Evolutionary conservation across 148 eudicot genomes (phyloP), one percentile per base, ranked within the genome.

Genomic region (Linanthus parryae): DNA sequence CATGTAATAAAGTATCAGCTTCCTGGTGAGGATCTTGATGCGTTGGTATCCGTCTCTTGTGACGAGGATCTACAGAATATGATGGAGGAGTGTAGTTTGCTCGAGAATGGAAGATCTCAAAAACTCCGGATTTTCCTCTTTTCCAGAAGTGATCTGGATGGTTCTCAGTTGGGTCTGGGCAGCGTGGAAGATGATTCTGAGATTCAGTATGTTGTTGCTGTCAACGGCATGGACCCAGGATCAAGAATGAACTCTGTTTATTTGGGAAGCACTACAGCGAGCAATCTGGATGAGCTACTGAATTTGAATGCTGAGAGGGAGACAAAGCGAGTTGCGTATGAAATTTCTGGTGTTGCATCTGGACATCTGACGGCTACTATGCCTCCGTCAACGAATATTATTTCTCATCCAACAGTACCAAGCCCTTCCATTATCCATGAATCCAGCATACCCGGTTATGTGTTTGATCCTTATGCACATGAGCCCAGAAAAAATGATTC

Each of bases 11-110:
- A 84, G 66, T 92, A 92, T 67, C 99, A 92, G 75, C 99, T 92
- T 63, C 99, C 99, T 3, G 99, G 85, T 52, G 99, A 92, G 78
- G 99, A 92, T 68, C 91, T 88, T 45, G 96, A 92, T 74, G 94
- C 99, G 39, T 78, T 92, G 27, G 96, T 92, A 53, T 88, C 99
- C 12, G 90, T 92, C 25, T 82, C 95, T 42, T 74, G 85, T 20
- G 91, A 92, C 48, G 99, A 92, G 67, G 99, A 92, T 71, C 63
- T 88, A 68, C 87, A 73, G 81, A 92, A 92, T 67, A 92, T 92
- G 99, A 80, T 92, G 88, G 99, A 92, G 69, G 99, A 92, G 64
- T 75, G 95, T 70, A 73, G 73, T 72, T 58, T 80, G 26, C 58
- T 75, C 6, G 88, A 89, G 35, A 81, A 75, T 63, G 85, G 75